Base-by-base conservation (phyloP, 371 early-diverging fungal genomes). In the Haplosporangium sp. region DNA sequence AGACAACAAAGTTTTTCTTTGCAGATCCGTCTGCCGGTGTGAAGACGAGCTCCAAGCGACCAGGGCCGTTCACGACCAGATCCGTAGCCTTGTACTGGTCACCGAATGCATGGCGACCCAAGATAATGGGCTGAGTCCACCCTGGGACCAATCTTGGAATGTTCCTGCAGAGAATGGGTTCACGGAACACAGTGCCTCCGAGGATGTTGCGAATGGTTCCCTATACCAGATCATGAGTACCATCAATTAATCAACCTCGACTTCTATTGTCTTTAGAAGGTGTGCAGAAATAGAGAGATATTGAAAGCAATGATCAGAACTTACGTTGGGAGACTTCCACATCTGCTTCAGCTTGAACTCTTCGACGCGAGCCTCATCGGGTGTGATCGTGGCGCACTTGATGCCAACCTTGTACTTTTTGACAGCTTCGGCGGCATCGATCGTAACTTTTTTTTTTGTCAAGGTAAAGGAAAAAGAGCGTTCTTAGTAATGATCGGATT, bases 341-440 rank as follows among this genome's bases (percentile, higher is more conserved):
- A 95, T 97, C 77, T 93, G 80, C 90, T 97, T 96, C 79, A 97
- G 85, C 55, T 90, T 91, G 83, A 97, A 97, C 83, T 97, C 97
- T 74, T 94, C 82, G 55, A 97, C 96, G 67, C 97, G 94, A 41
- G 90, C 93, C 65, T 93, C 93, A 81, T 97, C 97, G 29, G 97
- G 97, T 11, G 97, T 97, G 76, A 97, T 97, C 41, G 97, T 97
- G 23, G 97, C 97, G 81, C 97, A 97, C 87, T 97, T 97, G 86
- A 97, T 96, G 75, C 95, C 96, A 41, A 96, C 97, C 77, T 95
- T 94, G 89, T 94, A 95, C 86, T 94, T 93, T 80, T 91, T 89
- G 82, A 95, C 96, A 20, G 97, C 97, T 67, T 95, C 93, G 43
- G 97, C 97, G 29, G 97, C 96, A 46, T 97, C 96, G 57, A 95